Evolutionary conservation across 768 basidiomycete genomes (phyloP).

Genomic region (Tephrocybe sp.): DNA sequence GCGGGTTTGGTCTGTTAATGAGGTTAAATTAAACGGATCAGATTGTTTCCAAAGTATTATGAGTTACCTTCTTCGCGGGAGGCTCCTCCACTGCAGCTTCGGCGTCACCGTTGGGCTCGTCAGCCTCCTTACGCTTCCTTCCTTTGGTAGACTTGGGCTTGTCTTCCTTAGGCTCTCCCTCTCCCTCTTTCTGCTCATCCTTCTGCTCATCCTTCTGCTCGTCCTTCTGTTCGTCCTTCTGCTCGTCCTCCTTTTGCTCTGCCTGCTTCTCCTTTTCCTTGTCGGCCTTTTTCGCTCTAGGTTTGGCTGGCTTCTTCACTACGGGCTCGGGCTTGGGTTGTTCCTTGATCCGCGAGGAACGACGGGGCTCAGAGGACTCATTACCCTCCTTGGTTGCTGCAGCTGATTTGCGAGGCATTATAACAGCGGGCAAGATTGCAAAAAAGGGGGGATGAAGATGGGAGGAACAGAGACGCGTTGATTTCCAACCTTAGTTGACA

Average conservation of each 20-base stretch:
- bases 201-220: constrained; percentile 38
- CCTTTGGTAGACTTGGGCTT: constrained; percentile 50
- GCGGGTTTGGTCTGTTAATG: constrained; percentile 39
- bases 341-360: constrained; percentile 74
- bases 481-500: constrained; percentile 23
- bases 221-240: constrained; percentile 54
- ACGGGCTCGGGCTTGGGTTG: constrained; percentile 52
- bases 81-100: constrained; percentile 38
- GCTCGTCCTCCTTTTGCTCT: constrained; percentile 36
- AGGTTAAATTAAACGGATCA: neutral
- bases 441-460: constrained; percentile 12
- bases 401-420: constrained; percentile 74
- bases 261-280: constrained; percentile 38
- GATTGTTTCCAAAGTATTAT: constrained; percentile 8
- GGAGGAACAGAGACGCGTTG: constrained; percentile 23
- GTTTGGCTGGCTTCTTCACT: constrained; percentile 64
- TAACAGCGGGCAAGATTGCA: constrained; percentile 10
- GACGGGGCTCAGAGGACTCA: constrained; percentile 53
- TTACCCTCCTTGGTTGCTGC: constrained; percentile 38
- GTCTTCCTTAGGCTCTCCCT: constrained; percentile 46
- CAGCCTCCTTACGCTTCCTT: constrained; percentile 42
- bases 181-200: constrained; percentile 36
- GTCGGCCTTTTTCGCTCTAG: constrained; percentile 53
- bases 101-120: constrained; percentile 37
- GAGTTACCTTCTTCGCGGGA: constrained; percentile 61